Evolutionary conservation across 2,329 filamentous ascomycete genomes (phyloP).

Genomic region (Alternaria sp.): DNA sequence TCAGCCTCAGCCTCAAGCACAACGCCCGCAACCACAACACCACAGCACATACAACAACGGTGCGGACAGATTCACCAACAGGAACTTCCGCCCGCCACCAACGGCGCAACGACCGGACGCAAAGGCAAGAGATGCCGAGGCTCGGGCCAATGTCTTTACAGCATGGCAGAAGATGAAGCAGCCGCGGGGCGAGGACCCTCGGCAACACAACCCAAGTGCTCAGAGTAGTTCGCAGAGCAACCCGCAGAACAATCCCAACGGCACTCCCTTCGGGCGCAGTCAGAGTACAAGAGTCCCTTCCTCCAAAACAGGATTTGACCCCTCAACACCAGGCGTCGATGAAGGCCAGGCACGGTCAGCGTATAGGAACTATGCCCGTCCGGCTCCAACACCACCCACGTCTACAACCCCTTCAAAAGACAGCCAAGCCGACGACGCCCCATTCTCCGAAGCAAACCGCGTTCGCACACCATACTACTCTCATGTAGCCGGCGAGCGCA

Average conservation of each 20-base stretch:
- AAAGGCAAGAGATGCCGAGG: conserved; percentile 50
- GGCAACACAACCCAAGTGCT: conserved; percentile 29
- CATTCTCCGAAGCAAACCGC: conserved; percentile 59
- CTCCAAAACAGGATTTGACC: conserved; percentile 66
- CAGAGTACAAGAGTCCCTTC: conserved; percentile 57
- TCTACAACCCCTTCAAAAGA: conserved; percentile 31
- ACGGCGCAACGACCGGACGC: conserved; percentile 44
- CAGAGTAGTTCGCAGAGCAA: conserved; percentile 14
- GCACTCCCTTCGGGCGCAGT: conserved; percentile 51
- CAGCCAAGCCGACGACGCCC: conserved; percentile 35
- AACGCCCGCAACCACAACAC: conserved; percentile 40
- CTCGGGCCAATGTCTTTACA: conserved; percentile 56
- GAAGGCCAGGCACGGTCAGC: conserved; percentile 66
- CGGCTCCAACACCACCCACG: conserved; percentile 45
- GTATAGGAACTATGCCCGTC: conserved; percentile 51
- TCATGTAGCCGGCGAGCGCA: conserved; percentile 64
- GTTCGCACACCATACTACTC: conserved; percentile 63
- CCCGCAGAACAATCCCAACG: conserved; percentile 44
- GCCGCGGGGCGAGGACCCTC: conserved; percentile 41
- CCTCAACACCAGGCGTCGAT: conserved; percentile 66
- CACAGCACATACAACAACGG: conserved; percentile 48
- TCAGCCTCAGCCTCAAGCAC: conserved; percentile 30
- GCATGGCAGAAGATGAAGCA: conserved; percentile 62
- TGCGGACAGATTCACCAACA: conserved; percentile 55
- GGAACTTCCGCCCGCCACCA: conserved; percentile 52